Base-by-base conservation (phyloP, 192 early-diverging fungal species). In the Linnemannia zychae region DNA sequence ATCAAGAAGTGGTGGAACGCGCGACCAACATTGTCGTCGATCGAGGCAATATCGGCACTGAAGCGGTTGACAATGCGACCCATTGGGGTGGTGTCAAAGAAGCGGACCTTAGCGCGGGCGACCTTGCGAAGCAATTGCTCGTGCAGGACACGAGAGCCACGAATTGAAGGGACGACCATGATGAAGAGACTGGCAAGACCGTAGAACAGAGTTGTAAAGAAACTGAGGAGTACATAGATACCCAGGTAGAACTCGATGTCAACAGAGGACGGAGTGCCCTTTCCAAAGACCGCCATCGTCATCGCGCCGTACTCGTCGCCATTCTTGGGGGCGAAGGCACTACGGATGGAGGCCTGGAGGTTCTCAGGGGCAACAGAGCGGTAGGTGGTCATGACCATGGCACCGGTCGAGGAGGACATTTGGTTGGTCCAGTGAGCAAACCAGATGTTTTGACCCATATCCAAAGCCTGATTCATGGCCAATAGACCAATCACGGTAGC, bases 81-180 rank as follows among this genome's bases (percentile, higher is more conserved):
- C 36, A 96, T 89, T 3, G 97, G 97, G 28, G 95, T 96, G 20
- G 92, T 93, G 78, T 97, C 96, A 79, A 95, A 99, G 91, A 97
- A 98, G 24, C 94, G 91, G 40, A 97, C 90, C 81, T 93, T 93
- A 12, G 96, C 94, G 40, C 89, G 91, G 34, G 94, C 80, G 34
- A 96, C 89, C 40, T 90, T 71, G 17, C 84, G 84, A 22, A 96
- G 76, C 28, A 95, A 74, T 20, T 79, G 84, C 22, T 75, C 44
- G 71, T 96, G 95, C 38, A 96, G 75, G 0, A 73, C 81, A 11
- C 86, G 87, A 5, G 92, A 94, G 12, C 92, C 95, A 12, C 57
- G 57, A 11, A 63, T 63, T 3, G 57, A 15, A 3, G 57, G 57
- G 57, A 63, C 28, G 13, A 63, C 57, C 57, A 63, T 63, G 28